A percentile compares a stretch with the other conserved stretches of the same genome.
Evolutionary conservation across 2,329 filamentous ascomycete genomes (phyloP).

Genomic region (Botrytis porri): DNA sequence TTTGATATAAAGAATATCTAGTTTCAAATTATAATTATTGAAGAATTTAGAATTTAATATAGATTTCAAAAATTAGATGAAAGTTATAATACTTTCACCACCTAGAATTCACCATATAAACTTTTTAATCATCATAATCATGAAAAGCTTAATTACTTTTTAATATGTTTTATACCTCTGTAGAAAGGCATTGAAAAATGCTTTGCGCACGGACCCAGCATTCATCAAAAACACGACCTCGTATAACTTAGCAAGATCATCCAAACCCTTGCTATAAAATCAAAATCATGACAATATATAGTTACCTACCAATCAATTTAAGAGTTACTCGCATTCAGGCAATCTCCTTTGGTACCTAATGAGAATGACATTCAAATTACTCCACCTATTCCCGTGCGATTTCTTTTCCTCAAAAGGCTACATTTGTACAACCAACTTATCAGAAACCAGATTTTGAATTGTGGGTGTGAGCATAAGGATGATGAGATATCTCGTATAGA

Average conservation of each 20-base stretch:
- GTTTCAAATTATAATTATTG: too few relatives aligned
- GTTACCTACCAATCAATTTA: neutral
- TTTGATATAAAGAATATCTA: too few relatives aligned
- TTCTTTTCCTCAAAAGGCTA: neutral
- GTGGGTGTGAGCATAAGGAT: neutral
- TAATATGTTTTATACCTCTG: too few relatives aligned
- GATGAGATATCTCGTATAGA: neutral
- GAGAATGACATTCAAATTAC: constrained; percentile 4
- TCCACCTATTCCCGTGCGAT: neutral
- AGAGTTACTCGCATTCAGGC: neutral
- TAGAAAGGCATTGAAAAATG: too few relatives aligned
- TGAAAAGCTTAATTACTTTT: too few relatives aligned
- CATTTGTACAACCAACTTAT: neutral
- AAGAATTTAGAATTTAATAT: too few relatives aligned
- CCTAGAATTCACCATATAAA: too few relatives aligned
- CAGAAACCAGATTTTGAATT: neutral
- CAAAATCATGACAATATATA: neutral
- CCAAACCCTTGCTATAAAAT: neutral
- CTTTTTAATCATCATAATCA: too few relatives aligned
- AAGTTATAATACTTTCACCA: too few relatives aligned
- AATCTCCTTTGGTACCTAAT: neutral
- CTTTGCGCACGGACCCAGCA: too few relatives aligned
- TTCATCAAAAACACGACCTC: too few relatives aligned
- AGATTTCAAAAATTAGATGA: too few relatives aligned
- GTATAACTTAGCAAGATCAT: neutral